Evolutionary conservation across 768 basidiomycete genomes (phyloP), one percentile per base, ranked within the genome.

Genomic region (Hericium erinaceus): DNA sequence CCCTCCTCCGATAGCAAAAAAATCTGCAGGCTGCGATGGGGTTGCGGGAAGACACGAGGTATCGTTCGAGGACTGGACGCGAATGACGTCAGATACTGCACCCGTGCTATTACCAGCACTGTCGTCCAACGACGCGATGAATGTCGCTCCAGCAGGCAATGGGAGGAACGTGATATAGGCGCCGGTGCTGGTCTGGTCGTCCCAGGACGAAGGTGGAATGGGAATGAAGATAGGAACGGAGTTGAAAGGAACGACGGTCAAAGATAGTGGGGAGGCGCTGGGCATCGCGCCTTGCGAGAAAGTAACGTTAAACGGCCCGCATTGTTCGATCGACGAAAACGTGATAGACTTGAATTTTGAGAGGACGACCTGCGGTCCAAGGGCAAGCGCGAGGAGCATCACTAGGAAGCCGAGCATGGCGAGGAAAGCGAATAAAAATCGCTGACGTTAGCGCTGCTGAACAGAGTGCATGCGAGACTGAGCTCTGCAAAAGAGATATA

Each of bases 121-220:
- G 64, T 80, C 76, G 58, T 82, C 77, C 26, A 85, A 73, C 11
- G 80, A 79, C 7, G 82, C 80, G 44, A 87, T 63, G 58, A 85
- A 83, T 13, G 66, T 65, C 8, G 79, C 75, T 26, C 74, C 77
- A 2, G 74, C 77, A 2, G 74, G 59, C 18, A 83, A 69, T 5
- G 83, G 83, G 2, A 85, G 70, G 63, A 79, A 80, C 5, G 77
- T 73, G 53, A 83, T 70, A 33, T 67, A 67, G 15, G 78, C 71
- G 1, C 79, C 79, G 10, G 71, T 70, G 13, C 69, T 67, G 54
- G 75, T 69, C 22, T 69, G 66, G 15, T 67, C 59, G 51, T 72
- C 63, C 70, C 71, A 72, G n/a, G 60, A 58, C 15, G 70, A 65
- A 49, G 70, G 64, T 12, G 76, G 72, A 39, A 85, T 71, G 24